Percentiles rank a stretch among this genome's conserved stretches.
These are phyloP conservation scores for Peronosclerospora sorghi DNA, from an alignment of 352 stramenopile species.

Conservation along the genomic window DNA sequence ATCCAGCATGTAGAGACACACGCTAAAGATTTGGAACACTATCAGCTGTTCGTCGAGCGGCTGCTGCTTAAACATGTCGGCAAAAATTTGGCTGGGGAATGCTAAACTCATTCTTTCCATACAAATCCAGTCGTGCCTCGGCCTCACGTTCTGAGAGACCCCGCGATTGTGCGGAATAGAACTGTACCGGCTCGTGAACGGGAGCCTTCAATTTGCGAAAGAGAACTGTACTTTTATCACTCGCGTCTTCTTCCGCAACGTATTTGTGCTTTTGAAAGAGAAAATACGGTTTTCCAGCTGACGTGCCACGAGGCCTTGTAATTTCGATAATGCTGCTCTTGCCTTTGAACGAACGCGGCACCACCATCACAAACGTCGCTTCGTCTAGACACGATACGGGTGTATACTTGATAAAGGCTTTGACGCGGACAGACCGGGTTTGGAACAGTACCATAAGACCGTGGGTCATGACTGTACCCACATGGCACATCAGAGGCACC, in stretches of 20 bases:
- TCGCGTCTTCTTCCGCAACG: slow-evolving; percentile 44
- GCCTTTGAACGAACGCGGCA: too few relatives aligned
- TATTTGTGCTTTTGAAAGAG: slow-evolving; percentile 88
- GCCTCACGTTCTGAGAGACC: slow-evolving; percentile 43
- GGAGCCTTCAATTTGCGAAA: slow-evolving; percentile 75
- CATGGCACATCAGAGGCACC: too few relatives aligned
- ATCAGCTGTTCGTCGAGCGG: slow-evolving; percentile 96
- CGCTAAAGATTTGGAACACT: slow-evolving; percentile 98
- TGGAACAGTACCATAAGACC: too few relatives aligned
- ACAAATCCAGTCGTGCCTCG: slow-evolving; percentile 42
- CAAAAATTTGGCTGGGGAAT: slow-evolving; percentile 92
- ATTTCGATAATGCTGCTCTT: too few relatives aligned
- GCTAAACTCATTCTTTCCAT: slow-evolving; percentile 89
- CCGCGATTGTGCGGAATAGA: slow-evolving; percentile 41
- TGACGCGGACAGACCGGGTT: too few relatives aligned
- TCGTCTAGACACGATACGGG: too few relatives aligned
- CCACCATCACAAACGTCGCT: too few relatives aligned
- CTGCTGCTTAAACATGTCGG: slow-evolving; percentile 95
- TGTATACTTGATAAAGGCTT: too few relatives aligned
- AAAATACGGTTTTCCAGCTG: slow-evolving; percentile 63
- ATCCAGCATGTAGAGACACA: slow-evolving; percentile 97
- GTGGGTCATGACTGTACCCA: too few relatives aligned
- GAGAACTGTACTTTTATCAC: slow-evolving; percentile 46
- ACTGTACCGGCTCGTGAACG: slow-evolving; percentile 45
- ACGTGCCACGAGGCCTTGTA: too few relatives aligned